Evolutionary conservation across 208 protist species (phyloP).

Genomic region (Porcisia deanei): DNA sequence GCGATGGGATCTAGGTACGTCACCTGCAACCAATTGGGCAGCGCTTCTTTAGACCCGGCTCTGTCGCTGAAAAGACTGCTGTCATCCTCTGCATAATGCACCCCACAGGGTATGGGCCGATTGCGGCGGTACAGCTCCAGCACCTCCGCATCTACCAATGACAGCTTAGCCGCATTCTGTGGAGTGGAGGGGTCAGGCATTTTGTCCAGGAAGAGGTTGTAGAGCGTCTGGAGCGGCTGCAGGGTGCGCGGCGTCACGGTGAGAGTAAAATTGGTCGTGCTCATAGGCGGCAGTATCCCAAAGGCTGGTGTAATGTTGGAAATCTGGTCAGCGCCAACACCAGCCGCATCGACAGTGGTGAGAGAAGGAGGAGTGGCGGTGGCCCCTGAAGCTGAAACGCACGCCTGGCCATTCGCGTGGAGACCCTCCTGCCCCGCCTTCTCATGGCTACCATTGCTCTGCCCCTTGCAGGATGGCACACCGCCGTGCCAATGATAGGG

Average conservation of each 20-base stretch:
- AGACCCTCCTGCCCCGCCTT: not conserved
- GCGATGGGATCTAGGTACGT: slow-evolving; percentile 31
- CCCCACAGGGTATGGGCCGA: slow-evolving; percentile 22
- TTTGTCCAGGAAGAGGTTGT: slow-evolving; percentile 75
- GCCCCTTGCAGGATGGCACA: slow-evolving; percentile 10
- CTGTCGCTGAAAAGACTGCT: not conserved
- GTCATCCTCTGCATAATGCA: not conserved
- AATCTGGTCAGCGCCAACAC: slow-evolving; percentile 1
- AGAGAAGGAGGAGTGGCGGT: not conserved
- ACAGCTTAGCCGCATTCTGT: slow-evolving; percentile 19
- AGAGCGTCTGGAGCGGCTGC: slow-evolving; percentile 37
- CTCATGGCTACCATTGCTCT: not conserved
- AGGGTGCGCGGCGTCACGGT: slow-evolving; percentile 25
- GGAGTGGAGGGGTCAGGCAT: slow-evolving; percentile 50
- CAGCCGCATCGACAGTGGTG: slow-evolving; percentile 15
- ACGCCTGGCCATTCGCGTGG: not conserved
- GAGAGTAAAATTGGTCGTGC: slow-evolving; percentile 26
- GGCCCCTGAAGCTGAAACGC: not conserved
- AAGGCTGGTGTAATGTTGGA: slow-evolving; percentile 19
- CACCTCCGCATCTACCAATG: slow-evolving; percentile 29
- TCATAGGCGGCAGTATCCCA: slow-evolving; percentile 24
- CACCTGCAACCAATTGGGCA: slow-evolving; percentile 18
- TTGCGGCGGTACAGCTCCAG: slow-evolving; percentile 30
- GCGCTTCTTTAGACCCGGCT: not conserved
- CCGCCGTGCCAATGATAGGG: slow-evolving; percentile 63